phyloP scores from a whole-genome alignment of 2,329 filamentous ascomycete species.

The Bipolaris oryzae region DNA sequence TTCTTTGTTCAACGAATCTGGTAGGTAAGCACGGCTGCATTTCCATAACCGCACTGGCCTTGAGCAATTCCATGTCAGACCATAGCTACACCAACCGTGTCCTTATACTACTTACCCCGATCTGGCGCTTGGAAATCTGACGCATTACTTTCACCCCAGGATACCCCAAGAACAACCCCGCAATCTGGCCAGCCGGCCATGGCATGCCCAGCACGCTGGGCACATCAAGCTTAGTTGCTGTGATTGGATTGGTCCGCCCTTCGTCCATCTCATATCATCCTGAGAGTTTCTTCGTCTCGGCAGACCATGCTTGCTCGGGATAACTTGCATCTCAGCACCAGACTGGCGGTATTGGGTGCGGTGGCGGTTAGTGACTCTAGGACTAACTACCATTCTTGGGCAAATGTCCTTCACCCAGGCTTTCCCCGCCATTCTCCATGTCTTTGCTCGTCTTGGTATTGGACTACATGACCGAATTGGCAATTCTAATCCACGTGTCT shows the following conservation, averaged over 20 bases:
- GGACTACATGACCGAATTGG: not conserved
- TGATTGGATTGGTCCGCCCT: conserved; percentile 9
- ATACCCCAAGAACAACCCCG: conserved; percentile 22
- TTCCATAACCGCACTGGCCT: not conserved
- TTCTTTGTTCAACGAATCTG: not conserved
- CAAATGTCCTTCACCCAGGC: not conserved
- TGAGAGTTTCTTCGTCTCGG: not conserved
- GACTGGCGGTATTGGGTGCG: not conserved
- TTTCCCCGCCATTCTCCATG: not conserved
- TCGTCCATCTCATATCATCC: not conserved
- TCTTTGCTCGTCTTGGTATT: conserved; percentile 3
- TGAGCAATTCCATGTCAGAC: not conserved
- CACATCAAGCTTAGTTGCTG: not conserved
- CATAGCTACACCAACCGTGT: not conserved
- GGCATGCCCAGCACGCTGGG: conserved; percentile 9
- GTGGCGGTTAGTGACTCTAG: not conserved
- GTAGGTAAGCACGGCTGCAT: not conserved
- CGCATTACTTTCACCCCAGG: conserved; percentile 2
- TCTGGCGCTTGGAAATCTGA: not conserved
- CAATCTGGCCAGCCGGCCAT: conserved; percentile 19
- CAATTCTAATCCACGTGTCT: not conserved
- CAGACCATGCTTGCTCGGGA: conserved; percentile 7
- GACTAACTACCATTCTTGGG: not conserved
- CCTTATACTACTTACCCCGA: not conserved
- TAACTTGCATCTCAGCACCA: not conserved